phyloP scores from a whole-genome alignment of 169 alveolate species.

The Cryptosporidium parvum region DNA sequence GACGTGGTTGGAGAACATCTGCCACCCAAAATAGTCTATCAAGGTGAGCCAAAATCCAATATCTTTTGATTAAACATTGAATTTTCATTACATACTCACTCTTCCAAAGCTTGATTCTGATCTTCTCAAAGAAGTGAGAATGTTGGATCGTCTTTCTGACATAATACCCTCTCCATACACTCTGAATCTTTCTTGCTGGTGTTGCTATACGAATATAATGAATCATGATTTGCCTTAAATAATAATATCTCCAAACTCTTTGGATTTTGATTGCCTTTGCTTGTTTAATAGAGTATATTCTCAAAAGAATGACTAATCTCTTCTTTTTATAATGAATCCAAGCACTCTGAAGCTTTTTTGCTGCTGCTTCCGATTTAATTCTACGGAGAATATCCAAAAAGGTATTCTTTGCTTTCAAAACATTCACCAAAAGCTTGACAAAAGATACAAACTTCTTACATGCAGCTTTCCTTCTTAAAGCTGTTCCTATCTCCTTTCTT shows the following conservation, averaged over 20 bases:
- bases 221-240: slow-evolving; percentile 33
- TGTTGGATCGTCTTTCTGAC: slow-evolving; percentile 50
- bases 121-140: slow-evolving; percentile 48
- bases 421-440: not conserved
- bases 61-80: slow-evolving; percentile 62
- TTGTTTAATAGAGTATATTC: slow-evolving; percentile 20
- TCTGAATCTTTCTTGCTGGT: slow-evolving; percentile 77
- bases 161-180: slow-evolving; percentile 80
- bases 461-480: slow-evolving; percentile 41
- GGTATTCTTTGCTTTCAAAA: slow-evolving; percentile 24
- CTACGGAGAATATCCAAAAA: slow-evolving; percentile 7
- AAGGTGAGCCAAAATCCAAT: slow-evolving; percentile 72
- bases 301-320: slow-evolving; percentile 7
- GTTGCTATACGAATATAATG: slow-evolving; percentile 65
- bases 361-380: slow-evolving; percentile 54
- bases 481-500: slow-evolving; percentile 42
- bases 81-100: slow-evolving; percentile 55
- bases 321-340: slow-evolving; percentile 54
- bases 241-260: slow-evolving; percentile 61
- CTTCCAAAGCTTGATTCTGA: slow-evolving; percentile 46
- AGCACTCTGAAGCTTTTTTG: slow-evolving; percentile 28
- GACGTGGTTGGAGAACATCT: slow-evolving; percentile 60
- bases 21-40: slow-evolving; percentile 66
- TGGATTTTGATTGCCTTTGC: slow-evolving; percentile 63
- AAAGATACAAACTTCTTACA: slow-evolving; percentile 10